Percentiles rank a stretch among this genome's conserved stretches.
phyloP scores from a whole-genome alignment of 2,329 filamentous ascomycete species.

The Colletotrichum chlorophyti region DNA sequence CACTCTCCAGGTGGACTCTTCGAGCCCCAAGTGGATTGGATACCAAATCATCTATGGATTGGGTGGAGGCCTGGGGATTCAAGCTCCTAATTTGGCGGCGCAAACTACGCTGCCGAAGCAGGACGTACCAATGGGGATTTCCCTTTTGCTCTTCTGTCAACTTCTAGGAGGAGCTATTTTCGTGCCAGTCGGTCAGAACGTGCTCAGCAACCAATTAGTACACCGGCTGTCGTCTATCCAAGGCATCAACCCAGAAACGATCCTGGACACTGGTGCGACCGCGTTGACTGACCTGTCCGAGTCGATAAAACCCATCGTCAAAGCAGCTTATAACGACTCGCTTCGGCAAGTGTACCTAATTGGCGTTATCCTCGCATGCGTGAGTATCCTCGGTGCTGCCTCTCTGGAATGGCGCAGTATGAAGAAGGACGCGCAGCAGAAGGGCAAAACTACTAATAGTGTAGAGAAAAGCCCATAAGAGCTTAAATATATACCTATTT shows the following conservation, averaged over 20 bases:
- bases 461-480: too few species aligned
- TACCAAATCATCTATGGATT: slow-evolving; percentile 34
- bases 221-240: slow-evolving; percentile 44
- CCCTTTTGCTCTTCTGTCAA: slow-evolving; percentile 52
- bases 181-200: slow-evolving; percentile 55
- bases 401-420: too few species aligned
- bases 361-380: too few species aligned
- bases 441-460: too few species aligned
- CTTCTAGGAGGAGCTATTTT: slow-evolving; percentile 54
- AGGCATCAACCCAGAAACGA: slow-evolving; percentile 36
- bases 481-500: too few species aligned
- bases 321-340: too few species aligned
- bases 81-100: slow-evolving; percentile 50
- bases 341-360: too few species aligned
- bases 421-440: too few species aligned
- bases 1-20: slow-evolving; percentile 38
- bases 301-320: too few species aligned
- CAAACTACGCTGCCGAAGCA: slow-evolving; percentile 49
- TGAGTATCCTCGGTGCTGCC: too few species aligned
- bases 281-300: not conserved
- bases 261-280: slow-evolving; percentile 46
- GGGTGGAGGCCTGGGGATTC: slow-evolving; percentile 42
- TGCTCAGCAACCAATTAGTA: slow-evolving; percentile 56
- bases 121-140: slow-evolving; percentile 54
- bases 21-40: slow-evolving; percentile 35